These are phyloP conservation scores for Grifola frondosa DNA, from an alignment of 1,284 basidiomycete genomes.

Conservation along the genomic window DNA sequence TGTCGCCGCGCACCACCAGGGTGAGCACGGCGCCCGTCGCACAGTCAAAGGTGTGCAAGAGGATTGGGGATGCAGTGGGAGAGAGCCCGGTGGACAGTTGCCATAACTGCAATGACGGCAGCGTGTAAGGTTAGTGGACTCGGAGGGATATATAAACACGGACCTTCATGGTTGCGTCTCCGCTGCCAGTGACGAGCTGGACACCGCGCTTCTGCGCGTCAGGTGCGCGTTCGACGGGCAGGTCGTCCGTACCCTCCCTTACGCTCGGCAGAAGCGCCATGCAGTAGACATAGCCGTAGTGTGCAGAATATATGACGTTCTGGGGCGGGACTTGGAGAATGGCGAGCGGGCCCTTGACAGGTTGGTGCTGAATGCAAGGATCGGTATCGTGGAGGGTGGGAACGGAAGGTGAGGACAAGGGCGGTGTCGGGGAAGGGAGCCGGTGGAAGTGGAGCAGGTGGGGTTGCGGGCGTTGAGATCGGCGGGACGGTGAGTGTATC, in stretches of 20 bases:
- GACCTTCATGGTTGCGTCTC: constrained; percentile 87
- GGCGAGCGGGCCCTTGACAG: constrained; percentile 33
- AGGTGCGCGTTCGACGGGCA: constrained; percentile 8
- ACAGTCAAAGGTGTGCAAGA: constrained; percentile 64
- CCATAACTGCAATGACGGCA: constrained; percentile 60
- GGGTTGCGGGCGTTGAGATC: constrained; percentile 61
- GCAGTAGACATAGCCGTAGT: constrained; percentile 94
- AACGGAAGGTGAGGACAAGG: constrained; percentile 13
- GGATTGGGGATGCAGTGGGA: constrained; percentile 36
- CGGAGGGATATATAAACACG: background rate
- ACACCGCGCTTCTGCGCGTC: constrained; percentile 38
- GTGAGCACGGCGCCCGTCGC: constrained; percentile 76
- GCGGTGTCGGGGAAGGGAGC: constrained; percentile 14
- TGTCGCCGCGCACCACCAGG: constrained; percentile 73
- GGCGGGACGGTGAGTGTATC: constrained; percentile 61
- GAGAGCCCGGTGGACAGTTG: constrained; percentile 41
- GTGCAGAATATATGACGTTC: constrained; percentile 83
- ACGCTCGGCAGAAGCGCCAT: constrained; percentile 60
- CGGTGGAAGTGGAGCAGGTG: constrained; percentile 26
- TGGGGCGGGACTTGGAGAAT: constrained; percentile 58
- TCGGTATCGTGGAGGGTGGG: constrained; percentile 13
- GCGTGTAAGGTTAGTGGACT: background rate
- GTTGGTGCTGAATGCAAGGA: constrained; percentile 21
- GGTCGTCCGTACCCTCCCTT: constrained; percentile 37
- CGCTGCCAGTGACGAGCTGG: constrained; percentile 81